Percentiles rank a stretch among this genome's conserved stretches.
Evolutionary conservation across 164 flowering plant species (phyloP).

Genomic region (Stephania japonica): DNA sequence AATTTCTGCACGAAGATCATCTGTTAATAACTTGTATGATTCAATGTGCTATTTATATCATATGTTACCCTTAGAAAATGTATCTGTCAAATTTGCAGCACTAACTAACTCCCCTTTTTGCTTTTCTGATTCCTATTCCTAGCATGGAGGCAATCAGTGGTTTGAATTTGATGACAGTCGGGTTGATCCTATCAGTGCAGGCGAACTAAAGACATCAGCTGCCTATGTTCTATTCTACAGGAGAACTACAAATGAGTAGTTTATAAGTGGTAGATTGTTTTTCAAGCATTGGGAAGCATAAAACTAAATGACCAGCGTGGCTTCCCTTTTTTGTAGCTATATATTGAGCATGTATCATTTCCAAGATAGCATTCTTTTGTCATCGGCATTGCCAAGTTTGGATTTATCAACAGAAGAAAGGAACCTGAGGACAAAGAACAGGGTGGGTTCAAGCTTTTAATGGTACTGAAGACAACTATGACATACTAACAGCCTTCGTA

Average conservation of each 20-base stretch:
- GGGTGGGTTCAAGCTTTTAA: slow-evolving; percentile 7
- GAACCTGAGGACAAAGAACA: neutral
- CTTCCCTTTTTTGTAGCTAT: slow-evolving; percentile 17
- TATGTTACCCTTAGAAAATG: neutral
- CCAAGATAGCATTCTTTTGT: slow-evolving; percentile 16
- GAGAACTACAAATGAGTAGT: slow-evolving; percentile 47
- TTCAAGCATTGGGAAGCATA: slow-evolving; percentile 10
- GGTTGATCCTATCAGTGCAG: slow-evolving; percentile 56
- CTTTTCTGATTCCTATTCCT: slow-evolving; percentile 13
- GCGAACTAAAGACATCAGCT: slow-evolving; percentile 77
- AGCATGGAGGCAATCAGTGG: slow-evolving; percentile 82
- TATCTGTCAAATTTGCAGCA: neutral
- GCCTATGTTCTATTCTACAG: slow-evolving; percentile 92
- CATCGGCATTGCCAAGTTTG: slow-evolving; percentile 12
- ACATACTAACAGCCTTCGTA: slow-evolving; percentile 21
- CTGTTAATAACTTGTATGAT: neutral
- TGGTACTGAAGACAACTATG: slow-evolving; percentile 22
- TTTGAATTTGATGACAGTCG: slow-evolving; percentile 85
- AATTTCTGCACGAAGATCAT: too few species aligned
- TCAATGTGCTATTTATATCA: neutral
- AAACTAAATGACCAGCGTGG: slow-evolving; percentile 11
- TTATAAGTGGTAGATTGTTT: neutral
- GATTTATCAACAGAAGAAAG: slow-evolving; percentile 8
- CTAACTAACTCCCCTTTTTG: neutral
- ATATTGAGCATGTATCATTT: slow-evolving; percentile 12